Base-by-base conservation (phyloP, 352 stramenopile species). In the Phytopythium helicoides region DNA sequence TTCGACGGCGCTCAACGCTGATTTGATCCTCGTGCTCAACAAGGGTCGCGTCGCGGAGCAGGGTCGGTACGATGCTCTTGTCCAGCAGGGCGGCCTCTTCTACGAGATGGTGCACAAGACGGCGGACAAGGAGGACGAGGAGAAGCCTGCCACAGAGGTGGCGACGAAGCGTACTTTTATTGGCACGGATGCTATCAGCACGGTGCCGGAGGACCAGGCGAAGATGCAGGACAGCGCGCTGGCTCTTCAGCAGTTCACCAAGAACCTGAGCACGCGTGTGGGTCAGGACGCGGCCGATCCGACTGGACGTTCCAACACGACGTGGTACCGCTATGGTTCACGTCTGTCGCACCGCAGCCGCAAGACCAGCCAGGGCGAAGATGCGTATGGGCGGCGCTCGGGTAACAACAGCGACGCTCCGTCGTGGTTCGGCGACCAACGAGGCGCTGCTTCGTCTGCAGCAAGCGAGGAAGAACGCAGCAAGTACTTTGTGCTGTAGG, bases 401-500 rank as follows among this genome's bases (percentile, higher is more conserved):
- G 72, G 75, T 33, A 89, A 88, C 61, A 77, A 80, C 58, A 88
- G 73, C 46, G 57, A 63, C 18, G 41, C 52, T 11, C 31, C 41
- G 15, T 50, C 52, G 34, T 46, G 48, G 31, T 61, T 68, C 26
- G 62, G 73, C 49, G 68, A 81, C 33, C 61, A 63, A 22, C 71
- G 73, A 9, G 59, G 60, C 47, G 67, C 66, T 33, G 63, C 60
- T 35, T 58, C 66, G 33, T 83, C 74, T 19, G 69, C 38, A 44
- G 67, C 68, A 23, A 85, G 66, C 50, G 78, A 92, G 60, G 80
- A 91, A 52, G 75, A 87, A 48, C 77, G 80, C 56, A 88, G 64
- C 64, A 92, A 89, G 61, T 92, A 92, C 67, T 92, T 92, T 53
- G 81, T 92, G 56, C 65, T 92, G 38, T 92, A 92, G 77, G 64